Percentiles rank a stretch among this genome's conserved stretches.
These are phyloP conservation scores for Rauvolfia tetraphylla DNA, from an alignment of 257 asterid species.

Conservation along the genomic window DNA sequence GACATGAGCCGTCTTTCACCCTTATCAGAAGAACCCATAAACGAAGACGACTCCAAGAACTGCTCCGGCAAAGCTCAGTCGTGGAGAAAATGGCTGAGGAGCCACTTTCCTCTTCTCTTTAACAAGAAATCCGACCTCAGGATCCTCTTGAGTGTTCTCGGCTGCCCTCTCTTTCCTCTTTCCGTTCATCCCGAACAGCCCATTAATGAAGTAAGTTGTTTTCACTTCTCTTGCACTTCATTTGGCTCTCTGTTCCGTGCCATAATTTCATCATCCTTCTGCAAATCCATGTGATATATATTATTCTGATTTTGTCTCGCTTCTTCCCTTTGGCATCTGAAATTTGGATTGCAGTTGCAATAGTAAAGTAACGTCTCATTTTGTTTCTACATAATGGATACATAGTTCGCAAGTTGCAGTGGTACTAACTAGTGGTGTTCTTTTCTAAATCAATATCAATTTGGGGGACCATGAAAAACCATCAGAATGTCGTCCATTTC, in stretches of 20 bases:
- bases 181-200: constrained; percentile 36
- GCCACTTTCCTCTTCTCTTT: constrained; percentile 50
- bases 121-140: constrained; percentile 67
- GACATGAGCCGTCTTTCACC: constrained; percentile 66
- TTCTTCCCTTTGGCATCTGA: not conserved
- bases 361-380: not conserved
- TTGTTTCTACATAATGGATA: not conserved
- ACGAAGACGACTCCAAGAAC: constrained; percentile 39
- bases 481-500: not conserved
- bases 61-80: constrained; percentile 34
- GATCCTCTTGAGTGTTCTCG: constrained; percentile 65
- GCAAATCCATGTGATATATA: not conserved
- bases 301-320: not conserved
- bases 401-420: not conserved
- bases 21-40: constrained; percentile 61
- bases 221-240: too few species aligned
- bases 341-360: not conserved
- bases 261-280: not conserved
- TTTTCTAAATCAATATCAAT: too few species aligned
- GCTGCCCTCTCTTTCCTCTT: constrained; percentile 77
- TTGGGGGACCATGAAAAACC: not conserved
- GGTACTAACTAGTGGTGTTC: not conserved
- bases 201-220: constrained; percentile 44
- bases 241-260: not conserved
- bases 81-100: constrained; percentile 62